Conservation (phyloP, 352 stramenopile species). For the Phytophthora meadii region DNA sequence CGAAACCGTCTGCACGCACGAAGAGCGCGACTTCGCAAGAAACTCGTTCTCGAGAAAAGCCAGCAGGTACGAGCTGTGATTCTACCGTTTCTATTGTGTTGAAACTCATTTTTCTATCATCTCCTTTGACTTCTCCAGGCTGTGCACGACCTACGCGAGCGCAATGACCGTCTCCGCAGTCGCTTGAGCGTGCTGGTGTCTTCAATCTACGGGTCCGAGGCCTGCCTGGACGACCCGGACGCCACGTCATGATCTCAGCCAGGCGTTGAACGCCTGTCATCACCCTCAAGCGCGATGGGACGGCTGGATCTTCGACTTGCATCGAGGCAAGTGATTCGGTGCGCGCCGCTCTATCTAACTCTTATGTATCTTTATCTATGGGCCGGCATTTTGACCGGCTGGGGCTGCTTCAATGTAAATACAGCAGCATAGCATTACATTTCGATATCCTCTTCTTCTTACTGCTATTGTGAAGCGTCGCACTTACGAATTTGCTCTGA, state of each 20-base stretch:
- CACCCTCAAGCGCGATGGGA: conserved; percentile 15
- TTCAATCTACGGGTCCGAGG: conserved; percentile 66
- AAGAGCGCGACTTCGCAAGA: conserved; percentile 78
- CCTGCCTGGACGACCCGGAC: conserved; percentile 32
- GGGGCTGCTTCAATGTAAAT: conserved; percentile 47
- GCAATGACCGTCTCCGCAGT: conserved; percentile 70
- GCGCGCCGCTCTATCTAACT: conserved; percentile 37
- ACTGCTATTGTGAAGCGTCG: conserved; percentile 7
- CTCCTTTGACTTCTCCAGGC: conserved; percentile 40
- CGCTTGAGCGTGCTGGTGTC: conserved; percentile 64
- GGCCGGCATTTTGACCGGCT: conserved; percentile 37
- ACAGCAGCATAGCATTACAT: conserved; percentile 35
- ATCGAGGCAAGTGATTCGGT: conserved; percentile 8
- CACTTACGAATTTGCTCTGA: conserved; percentile 1
- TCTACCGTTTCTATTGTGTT: conserved; percentile 1
- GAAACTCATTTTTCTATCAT: conserved; percentile 5
- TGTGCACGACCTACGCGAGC: conserved; percentile 63
- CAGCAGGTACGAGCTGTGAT: conserved; percentile 53
- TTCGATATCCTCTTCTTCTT: not conserved
- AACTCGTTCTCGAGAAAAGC: conserved; percentile 81
- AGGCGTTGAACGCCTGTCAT: conserved; percentile 23
- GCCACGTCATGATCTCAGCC: conserved; percentile 34
- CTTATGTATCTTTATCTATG: conserved; percentile 50
- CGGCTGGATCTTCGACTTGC: conserved; percentile 22
- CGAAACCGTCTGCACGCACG: conserved; percentile 79